Evolutionary conservation across 1,284 basidiomycete genomes (phyloP), one percentile per base, ranked within the genome.

Genomic region (Phylloporus sp.): DNA sequence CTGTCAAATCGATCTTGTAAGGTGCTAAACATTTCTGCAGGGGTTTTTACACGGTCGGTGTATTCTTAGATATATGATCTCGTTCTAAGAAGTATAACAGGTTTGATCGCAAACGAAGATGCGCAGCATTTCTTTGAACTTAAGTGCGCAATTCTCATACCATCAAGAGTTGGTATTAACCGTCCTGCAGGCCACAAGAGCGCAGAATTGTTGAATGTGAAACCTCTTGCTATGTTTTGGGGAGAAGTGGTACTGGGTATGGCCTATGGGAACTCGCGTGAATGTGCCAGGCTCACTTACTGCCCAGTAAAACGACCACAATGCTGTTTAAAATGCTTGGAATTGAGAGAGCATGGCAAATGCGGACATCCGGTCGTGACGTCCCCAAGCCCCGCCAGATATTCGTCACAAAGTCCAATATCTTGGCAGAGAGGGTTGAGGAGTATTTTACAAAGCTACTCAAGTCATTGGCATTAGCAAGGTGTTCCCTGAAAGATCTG

Each of bases 311-410:
- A 85, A 93, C 91, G 0, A 92, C 91, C 0, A 91, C 90, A 0
- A 91, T 92, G 85, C 78, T 92, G 0, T 91, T 89, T 82, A 91
- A 91, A 78, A 92, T 92, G 85, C 80, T 92, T 5, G 85, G 87
- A 7, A 85, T 92, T 12, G 88, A 92, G 71, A 81, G 85, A 14
- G 81, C 84, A 3, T 88, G 84, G 78, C 79, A 85, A 55, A 69
- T 80, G 39, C 75, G 76, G 19, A 6, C 39, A 43, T 60, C 66
- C 20, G 63, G 43, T 3, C 15, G n/a, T 4, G 72, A 72, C 5
- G 72, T 82, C 39, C 73, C 77, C 15, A 83, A 82, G 65, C 87
- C 88, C 1, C 85, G 90, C 23, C 92, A 93, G 73, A 78, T 93
- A 4, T 93, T 93, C 70, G 87, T 94, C 1, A 93, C 92, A 0